Evolutionary conservation across 352 stramenopile genomes (phyloP), one percentile per base, ranked within the genome.

Genomic region (Phytophthora lateralis): DNA sequence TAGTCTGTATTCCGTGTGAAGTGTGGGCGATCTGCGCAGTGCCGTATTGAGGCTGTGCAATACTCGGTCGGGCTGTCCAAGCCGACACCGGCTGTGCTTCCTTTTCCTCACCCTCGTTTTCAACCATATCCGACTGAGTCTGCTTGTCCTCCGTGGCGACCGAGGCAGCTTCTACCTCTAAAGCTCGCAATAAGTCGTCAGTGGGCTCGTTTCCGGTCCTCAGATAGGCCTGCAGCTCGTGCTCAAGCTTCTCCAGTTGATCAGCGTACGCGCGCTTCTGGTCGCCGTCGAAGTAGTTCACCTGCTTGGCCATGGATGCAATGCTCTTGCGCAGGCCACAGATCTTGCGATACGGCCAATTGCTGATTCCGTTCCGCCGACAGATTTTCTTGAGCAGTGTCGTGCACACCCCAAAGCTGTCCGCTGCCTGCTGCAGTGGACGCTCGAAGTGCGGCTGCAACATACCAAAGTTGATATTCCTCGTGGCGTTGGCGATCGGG

Each of bases 311-410:
- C 69, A 89, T 85, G 20, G 80, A 85, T 34, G 64, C 63, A 39
- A 89, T 87, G 43, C 73, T 85, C 44, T 86, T 85, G 17, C 73
- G 71, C 12, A 89, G 61, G 1, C 73, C 76, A 38, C 66, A 73
- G 52, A 90, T 86, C 48, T 80, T 77, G 26, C 80, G 72, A 59
- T 78, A 84, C 20, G 80, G 80, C 80, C 80, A 90, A 29, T 75
- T 84, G 20, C 61, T 63, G 61, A 90, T 86, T 6, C 80, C 80
- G 29, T 82, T 85, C 34, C 78, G 73, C 12, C 80, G 66, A 51
- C 78, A 88, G 45, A 90, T 88, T 17, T 87, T 88, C 69, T 90
- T 90, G 35, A 90, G 57, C 6, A 88, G 30, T 15, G 80, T 90
- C 24, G 75, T 88, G 43, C 80, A 90, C 12, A 90, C 71, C 3